Evolutionary conservation across 2,329 filamentous ascomycete species (phyloP), one percentile per base, ranked within the genome.

Genomic region (Cercospora sesami): DNA sequence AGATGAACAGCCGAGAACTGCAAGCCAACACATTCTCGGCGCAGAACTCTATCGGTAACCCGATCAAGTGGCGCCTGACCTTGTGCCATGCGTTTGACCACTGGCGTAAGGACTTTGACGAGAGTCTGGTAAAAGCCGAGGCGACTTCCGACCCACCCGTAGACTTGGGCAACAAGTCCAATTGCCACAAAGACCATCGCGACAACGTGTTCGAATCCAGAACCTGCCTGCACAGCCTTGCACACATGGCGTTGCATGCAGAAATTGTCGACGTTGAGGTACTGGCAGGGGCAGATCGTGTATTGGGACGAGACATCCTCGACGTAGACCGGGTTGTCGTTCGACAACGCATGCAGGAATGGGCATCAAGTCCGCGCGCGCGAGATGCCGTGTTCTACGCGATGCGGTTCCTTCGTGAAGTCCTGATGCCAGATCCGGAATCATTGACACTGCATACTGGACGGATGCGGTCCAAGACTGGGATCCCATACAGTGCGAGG

Each of bases 201-300:
- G 88, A 91, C 69, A 90, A 90, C 73, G 89, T 96, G 31, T 94
- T 95, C 74, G 93, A 97, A 78, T 93, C 91, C 70, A 88, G 93
- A 21, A 96, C 91, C 2, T 94, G 97, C 30, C 83, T 98, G 55
- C 94, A 98, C 77, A 93, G 96, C 75, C 84, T 99, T 12, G 95
- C 95, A 0, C 95, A 98, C 79, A 97, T 99, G 92, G 93, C 93
- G 3, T 97, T 97, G 86, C 93, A 98, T 76, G 93, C 96, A 26
- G 94, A 98, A 76, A 93, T 98, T 64, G 92, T 96, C n/a, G 94
- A 98, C 78, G 94, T 93, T 75, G 94, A 98, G 80, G 96, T 98
- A 72, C 97, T 95, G 78, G 95, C 94, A 5, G 90, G 94, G 8
- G 93, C 94, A 1, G 92, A 90, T 73, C 86, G 94, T 31, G 85